These are phyloP conservation scores for Pachyrhizus erosus DNA, from an alignment of 306 rosid species.

Conservation along the genomic window DNA sequence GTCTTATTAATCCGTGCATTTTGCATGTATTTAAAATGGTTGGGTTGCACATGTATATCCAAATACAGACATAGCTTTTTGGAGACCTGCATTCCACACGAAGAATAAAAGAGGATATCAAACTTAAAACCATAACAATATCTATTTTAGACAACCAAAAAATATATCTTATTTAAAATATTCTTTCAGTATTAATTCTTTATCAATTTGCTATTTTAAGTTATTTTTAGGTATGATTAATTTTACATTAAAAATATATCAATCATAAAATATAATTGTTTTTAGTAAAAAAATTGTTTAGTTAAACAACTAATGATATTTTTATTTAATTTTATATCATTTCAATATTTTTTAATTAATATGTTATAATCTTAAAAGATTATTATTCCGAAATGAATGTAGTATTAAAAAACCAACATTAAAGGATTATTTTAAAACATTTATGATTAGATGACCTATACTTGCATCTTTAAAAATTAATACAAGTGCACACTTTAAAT, in stretches of 20 bases:
- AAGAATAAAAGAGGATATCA: not conserved
- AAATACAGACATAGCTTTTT: not conserved
- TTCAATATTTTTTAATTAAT: too few relatives aligned
- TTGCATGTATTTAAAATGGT: not conserved
- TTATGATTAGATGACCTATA: not conserved
- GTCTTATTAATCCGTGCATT: conserved; percentile 17
- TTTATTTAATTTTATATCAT: too few relatives aligned
- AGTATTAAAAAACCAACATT: not conserved
- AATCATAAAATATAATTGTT: too few relatives aligned
- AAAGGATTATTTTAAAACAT: not conserved
- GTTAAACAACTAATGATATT: too few relatives aligned
- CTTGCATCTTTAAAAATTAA: too few relatives aligned
- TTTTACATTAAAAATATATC: too few relatives aligned
- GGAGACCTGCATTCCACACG: not conserved
- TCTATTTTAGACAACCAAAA: not conserved
- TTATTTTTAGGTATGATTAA: too few relatives aligned
- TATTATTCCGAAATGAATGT: too few relatives aligned
- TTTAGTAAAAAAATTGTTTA: too few relatives aligned
- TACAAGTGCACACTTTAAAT: too few relatives aligned
- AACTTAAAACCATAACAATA: not conserved
- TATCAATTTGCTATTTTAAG: too few relatives aligned
- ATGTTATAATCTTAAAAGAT: too few relatives aligned
- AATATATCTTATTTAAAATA: not conserved
- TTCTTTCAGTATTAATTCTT: not conserved
- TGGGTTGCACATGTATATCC: not conserved